A percentile compares a stretch with the other conserved stretches of the same genome.
Evolutionary conservation across 2,329 filamentous ascomycete genomes (phyloP).

Genomic region (Ophiobolus disseminans): DNA sequence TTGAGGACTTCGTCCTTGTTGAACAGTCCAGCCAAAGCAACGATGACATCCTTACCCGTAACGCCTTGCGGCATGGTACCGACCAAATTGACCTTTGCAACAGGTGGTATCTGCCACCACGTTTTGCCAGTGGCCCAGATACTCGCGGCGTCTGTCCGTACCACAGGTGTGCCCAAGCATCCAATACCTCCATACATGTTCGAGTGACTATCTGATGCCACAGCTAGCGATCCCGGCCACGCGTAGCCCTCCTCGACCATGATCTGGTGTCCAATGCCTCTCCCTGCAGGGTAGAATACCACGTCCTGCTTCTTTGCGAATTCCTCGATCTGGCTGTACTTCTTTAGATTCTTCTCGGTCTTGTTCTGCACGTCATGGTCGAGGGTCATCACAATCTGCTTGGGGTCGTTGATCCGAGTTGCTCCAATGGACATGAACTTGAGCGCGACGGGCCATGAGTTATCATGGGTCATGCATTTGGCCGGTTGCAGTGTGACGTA

Average conservation of each 20-base stretch:
- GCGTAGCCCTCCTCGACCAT: conserved; percentile 85
- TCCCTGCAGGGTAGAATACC: conserved; percentile 76
- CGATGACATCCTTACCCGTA: conserved; percentile 92
- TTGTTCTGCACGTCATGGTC: conserved; percentile 92
- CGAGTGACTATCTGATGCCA: conserved; percentile 79
- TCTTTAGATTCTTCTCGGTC: conserved; percentile 77
- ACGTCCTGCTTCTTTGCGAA: conserved; percentile 83
- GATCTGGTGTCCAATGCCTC: conserved; percentile 89
- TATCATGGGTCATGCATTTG: conserved; percentile 86
- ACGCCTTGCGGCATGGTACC: conserved; percentile 80
- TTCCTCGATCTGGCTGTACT: conserved; percentile 80
- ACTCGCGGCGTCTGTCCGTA: conserved; percentile 84
- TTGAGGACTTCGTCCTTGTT: conserved; percentile 89
- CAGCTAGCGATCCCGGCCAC: conserved; percentile 85
- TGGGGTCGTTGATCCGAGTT: conserved; percentile 71
- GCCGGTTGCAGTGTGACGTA: conserved; percentile 79
- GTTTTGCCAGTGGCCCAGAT: conserved; percentile 85
- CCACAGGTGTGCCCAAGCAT: conserved; percentile 79
- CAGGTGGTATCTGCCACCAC: conserved; percentile 88
- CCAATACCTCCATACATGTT: conserved; percentile 86
- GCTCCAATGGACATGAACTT: conserved; percentile 88
- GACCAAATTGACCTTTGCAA: conserved; percentile 79
- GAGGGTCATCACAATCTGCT: conserved; percentile 81
- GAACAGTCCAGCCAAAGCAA: conserved; percentile 86
- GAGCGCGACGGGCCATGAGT: conserved; percentile 75